These are phyloP conservation scores for Penicillium janthinellum DNA, from an alignment of 2,329 filamentous ascomycete species.

Conservation along the genomic window DNA sequence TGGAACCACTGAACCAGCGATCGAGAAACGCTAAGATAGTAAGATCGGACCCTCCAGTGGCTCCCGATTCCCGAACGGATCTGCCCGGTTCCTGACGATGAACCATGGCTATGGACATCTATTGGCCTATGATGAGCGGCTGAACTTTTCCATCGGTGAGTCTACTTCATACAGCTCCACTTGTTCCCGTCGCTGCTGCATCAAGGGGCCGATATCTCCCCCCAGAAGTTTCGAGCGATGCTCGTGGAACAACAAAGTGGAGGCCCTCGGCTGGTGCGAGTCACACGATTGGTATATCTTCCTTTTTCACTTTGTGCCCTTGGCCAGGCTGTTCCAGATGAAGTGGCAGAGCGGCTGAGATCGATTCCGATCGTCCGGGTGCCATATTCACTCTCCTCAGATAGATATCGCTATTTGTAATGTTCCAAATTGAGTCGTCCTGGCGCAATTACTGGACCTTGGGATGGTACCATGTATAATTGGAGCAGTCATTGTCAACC, in stretches of 20 bases:
- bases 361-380: not conserved
- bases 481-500: not conserved
- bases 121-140: not conserved
- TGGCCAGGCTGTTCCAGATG: not conserved
- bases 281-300: not conserved
- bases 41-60: slow-evolving; percentile 14
- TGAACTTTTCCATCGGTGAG: not conserved
- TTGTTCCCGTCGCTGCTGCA: not conserved
- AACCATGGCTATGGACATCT: slow-evolving; percentile 5
- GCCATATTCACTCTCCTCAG: not conserved
- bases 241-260: not conserved
- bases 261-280: not conserved
- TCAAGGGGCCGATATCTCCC: not conserved
- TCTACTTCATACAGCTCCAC: not conserved
- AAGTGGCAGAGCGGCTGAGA: too few relatives aligned
- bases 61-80: slow-evolving; percentile 15
- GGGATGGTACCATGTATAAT: not conserved
- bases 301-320: not conserved
- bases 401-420: not conserved
- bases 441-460: not conserved
- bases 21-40: slow-evolving; percentile 20
- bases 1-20: not conserved
- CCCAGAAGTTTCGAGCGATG: not conserved
- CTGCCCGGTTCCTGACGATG: slow-evolving; percentile 14
- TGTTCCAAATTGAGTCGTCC: not conserved